phyloP scores from a whole-genome alignment of 352 stramenopile species.

The Aphanomyces cochlioides region DNA sequence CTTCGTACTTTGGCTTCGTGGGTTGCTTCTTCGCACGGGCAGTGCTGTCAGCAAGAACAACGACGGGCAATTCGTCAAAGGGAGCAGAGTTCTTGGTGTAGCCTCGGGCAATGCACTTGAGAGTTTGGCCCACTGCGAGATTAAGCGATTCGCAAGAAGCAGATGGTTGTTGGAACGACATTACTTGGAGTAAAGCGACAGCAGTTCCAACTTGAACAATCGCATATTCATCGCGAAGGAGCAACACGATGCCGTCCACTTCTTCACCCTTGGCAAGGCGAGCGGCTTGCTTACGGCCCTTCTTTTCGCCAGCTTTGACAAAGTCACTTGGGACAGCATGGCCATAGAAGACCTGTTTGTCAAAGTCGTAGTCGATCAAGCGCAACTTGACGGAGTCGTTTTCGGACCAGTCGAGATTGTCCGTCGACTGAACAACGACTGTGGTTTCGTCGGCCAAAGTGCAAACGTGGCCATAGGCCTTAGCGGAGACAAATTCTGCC shows the following conservation, averaged over 20 bases:
- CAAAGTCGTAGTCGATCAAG: conserved; percentile 82
- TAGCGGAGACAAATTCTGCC: conserved; percentile 75
- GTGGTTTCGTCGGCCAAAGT: conserved; percentile 60
- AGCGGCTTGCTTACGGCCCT: conserved; percentile 59
- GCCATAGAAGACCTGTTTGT: conserved; percentile 79
- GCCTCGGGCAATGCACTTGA: conserved; percentile 50
- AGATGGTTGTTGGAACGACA: conserved; percentile 75
- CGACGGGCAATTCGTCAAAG: conserved; percentile 70
- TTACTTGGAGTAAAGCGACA: conserved; percentile 64
- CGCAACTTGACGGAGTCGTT: conserved; percentile 66
- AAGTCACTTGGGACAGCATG: conserved; percentile 40
- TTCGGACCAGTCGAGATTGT: conserved; percentile 41
- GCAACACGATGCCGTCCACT: conserved; percentile 47
- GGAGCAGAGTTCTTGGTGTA: conserved; percentile 44
- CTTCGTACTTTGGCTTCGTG: conserved; percentile 35
- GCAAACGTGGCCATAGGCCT: conserved; percentile 84
- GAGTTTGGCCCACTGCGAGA: conserved; percentile 48
- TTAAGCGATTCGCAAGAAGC: conserved; percentile 47
- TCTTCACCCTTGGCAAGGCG: conserved; percentile 46
- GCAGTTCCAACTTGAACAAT: conserved; percentile 54
- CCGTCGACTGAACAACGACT: conserved; percentile 55
- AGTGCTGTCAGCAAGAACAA: conserved; percentile 45
- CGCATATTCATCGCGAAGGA: conserved; percentile 56
- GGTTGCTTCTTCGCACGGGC: conserved; percentile 36
- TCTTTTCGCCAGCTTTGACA: conserved; percentile 60